phyloP scores from a whole-genome alignment of 2,329 filamentous ascomycete species.

The Fusarium clavum region DNA sequence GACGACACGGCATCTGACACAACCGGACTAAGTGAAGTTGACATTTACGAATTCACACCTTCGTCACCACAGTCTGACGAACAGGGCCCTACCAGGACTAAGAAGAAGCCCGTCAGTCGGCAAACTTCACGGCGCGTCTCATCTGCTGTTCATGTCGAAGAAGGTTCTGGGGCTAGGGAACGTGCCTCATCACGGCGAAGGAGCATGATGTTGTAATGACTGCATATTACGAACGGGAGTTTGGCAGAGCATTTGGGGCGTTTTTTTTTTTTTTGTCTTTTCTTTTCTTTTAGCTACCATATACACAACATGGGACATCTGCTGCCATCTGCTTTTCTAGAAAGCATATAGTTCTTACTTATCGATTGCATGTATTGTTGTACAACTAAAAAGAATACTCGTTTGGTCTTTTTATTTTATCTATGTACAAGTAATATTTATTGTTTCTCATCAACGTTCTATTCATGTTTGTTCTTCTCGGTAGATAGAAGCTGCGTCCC shows the following conservation, averaged over 20 bases:
- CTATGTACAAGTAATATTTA: no score
- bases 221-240: slow-evolving; percentile 34
- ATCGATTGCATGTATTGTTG: no score
- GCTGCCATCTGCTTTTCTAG: no score
- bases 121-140: slow-evolving; percentile 55
- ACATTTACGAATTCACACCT: slow-evolving; percentile 67
- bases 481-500: no score
- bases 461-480: no score
- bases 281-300: background rate
- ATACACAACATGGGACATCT: no score
- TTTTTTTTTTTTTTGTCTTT: slow-evolving; percentile 44
- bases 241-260: slow-evolving; percentile 43
- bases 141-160: slow-evolving; percentile 54
- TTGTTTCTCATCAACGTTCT: no score
- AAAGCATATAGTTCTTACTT: no score
- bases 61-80: slow-evolving; percentile 57
- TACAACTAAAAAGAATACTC: no score
- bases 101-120: slow-evolving; percentile 47
- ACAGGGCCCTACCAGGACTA: slow-evolving; percentile 43
- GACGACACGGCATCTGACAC: slow-evolving; percentile 34
- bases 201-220: slow-evolving; percentile 70
- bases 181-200: slow-evolving; percentile 59
- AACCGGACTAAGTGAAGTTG: slow-evolving; percentile 50
- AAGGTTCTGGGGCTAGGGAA: slow-evolving; percentile 44
- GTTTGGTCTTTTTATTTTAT: no score